Base-by-base conservation (phyloP, 148 eudicot species). In the Simmondsia chinensis region DNA sequence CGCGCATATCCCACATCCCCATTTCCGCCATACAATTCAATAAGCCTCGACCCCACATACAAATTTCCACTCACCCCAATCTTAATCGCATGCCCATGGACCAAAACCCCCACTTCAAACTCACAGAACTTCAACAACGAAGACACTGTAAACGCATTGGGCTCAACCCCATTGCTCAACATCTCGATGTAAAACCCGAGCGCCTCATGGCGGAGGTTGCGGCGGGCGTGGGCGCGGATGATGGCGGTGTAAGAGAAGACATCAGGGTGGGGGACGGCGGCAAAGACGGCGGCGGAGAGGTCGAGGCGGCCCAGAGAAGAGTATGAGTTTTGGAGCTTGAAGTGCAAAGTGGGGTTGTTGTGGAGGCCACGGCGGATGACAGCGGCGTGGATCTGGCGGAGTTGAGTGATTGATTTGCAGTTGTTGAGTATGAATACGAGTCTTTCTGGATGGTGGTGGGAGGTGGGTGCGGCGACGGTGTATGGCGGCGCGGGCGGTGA, bases 281-380 rank as follows among this genome's bases (percentile, higher is more conserved):
- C n/a, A n/a, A 84, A 73, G 43, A 89, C 75, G 22, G 74, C 6
- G 13, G 51, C 33, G 1, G 79, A 75, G n/a, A 45, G 45, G 25
- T 76, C 62, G 23, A 80, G 74, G 43, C 55, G 75, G 7, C 77
- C 75, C 5, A 73, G 45, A 9, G 67, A 63, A 45, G 82, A 58
- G 57, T 84, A 87, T 0, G 80, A 64, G 30, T 76, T 80, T 43
- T 79, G 96, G 50, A 87, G 88, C 76, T 83, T 87, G 66, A 87
- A 80, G 41, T 59, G 74, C 36, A 87, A 36, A 39, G 63, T 53
- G 28, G 76, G 68, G 52, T 76, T 54, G 64, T 27, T 20, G 28
- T 80, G 73, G n/a, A 76, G 73, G 32, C 76, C 74, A 14, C 59
- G 81, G 18, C 94, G 79, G 55, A 83, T 43, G 14, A 83, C 45